A percentile compares a stretch with the other conserved stretches of the same genome.
These are phyloP conservation scores for Jackrogersella minutella DNA, from an alignment of 495 filamentous ascomycete genomes.

Conservation along the genomic window DNA sequence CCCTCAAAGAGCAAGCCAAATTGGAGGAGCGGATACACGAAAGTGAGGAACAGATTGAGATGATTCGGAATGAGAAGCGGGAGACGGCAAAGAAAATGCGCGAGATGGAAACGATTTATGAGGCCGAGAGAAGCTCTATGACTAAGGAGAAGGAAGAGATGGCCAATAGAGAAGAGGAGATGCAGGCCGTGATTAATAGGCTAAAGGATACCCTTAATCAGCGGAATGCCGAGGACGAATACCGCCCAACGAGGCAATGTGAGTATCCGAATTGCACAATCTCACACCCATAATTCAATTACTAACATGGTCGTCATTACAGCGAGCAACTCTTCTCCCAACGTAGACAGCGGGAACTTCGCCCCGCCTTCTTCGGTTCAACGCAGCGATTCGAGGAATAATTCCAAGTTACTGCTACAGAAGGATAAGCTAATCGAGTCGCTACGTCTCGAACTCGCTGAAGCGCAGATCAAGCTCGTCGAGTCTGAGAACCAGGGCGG, in stretches of 20 bases:
- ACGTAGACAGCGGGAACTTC: constrained; percentile 74
- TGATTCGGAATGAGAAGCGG: constrained; percentile 78
- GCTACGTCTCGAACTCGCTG: constrained; percentile 87
- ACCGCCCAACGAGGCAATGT: constrained; percentile 74
- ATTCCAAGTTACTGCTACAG: constrained; percentile 85
- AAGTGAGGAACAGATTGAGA: constrained; percentile 79
- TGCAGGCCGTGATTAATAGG: constrained; percentile 86
- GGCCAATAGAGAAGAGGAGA: constrained; percentile 80
- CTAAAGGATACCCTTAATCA: constrained; percentile 87
- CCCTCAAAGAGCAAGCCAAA: constrained; percentile 79
- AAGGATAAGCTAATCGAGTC: constrained; percentile 97
- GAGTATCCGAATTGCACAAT: constrained; percentile 46
- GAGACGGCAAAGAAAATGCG: constrained; percentile 80
- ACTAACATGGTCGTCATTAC: constrained; percentile 22
- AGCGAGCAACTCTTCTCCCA: constrained; percentile 64
- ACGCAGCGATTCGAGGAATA: constrained; percentile 82
- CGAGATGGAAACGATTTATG: constrained; percentile 89
- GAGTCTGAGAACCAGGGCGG: constrained; percentile 94
- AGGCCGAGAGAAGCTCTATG: constrained; percentile 85
- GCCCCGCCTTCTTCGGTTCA: constrained; percentile 85
- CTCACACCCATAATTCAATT: constrained; percentile 14
- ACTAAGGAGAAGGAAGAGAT: constrained; percentile 92
- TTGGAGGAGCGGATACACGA: constrained; percentile 87
- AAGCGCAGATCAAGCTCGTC: constrained; percentile 93
- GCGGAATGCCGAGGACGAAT: constrained; percentile 72